These are phyloP conservation scores for Starmerella etchellsii DNA, from an alignment of 805 yeast genomes.

Conservation along the genomic window DNA sequence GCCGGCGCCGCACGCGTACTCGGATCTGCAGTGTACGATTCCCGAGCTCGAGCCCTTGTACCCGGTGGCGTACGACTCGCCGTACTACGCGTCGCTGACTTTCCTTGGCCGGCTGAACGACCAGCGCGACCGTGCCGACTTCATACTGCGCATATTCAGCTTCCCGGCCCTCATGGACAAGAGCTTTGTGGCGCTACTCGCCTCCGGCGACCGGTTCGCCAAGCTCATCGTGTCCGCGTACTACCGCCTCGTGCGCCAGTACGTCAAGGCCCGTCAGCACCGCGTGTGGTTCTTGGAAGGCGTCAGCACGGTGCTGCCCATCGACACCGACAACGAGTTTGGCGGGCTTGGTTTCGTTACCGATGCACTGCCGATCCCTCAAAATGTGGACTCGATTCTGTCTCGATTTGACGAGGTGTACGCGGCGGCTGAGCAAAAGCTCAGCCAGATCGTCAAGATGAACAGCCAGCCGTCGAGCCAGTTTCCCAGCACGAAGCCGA, in stretches of 20 bases:
- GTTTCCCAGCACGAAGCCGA: too few species aligned
- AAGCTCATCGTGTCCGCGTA: conserved; percentile 85
- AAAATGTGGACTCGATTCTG: conserved; percentile 21
- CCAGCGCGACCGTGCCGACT: conserved; percentile 74
- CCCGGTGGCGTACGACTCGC: conserved; percentile 73
- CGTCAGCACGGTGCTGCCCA: conserved; percentile 75
- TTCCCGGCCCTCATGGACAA: conserved; percentile 87
- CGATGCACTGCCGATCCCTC: conserved; percentile 34
- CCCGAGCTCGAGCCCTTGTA: conserved; percentile 71
- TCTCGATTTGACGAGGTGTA: conserved; percentile 22
- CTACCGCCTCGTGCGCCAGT: conserved; percentile 66
- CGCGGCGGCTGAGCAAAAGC: conserved; percentile 15
- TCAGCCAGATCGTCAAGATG: neutral
- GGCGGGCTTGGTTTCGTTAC: conserved; percentile 39
- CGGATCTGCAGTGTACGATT: conserved; percentile 53
- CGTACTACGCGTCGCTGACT: conserved; percentile 76
- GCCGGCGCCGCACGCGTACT: conserved; percentile 14
- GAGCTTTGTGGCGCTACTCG: conserved; percentile 58
- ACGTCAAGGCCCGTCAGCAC: conserved; percentile 77
- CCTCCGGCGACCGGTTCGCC: conserved; percentile 75
- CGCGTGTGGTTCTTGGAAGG: conserved; percentile 92
- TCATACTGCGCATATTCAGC: conserved; percentile 74
- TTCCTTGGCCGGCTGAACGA: conserved; percentile 65
- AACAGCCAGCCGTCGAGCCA: too few species aligned
- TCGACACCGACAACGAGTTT: conserved; percentile 70